Conservation (phyloP, 768 basidiomycete species). For the Cubamyces lactineus region DNA sequence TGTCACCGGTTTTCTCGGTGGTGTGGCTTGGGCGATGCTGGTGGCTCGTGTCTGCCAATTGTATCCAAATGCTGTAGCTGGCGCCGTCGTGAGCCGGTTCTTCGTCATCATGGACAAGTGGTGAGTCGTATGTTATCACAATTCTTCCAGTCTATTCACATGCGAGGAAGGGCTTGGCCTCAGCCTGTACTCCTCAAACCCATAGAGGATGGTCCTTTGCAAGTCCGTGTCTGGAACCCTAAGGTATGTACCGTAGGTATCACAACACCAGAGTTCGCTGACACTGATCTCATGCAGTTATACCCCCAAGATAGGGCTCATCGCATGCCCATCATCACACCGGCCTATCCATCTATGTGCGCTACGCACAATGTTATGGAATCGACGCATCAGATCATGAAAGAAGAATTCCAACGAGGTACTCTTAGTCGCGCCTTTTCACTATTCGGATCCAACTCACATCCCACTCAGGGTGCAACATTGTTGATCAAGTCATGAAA, state of each 20-base stretch:
- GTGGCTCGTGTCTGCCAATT: slow-evolving; percentile 98
- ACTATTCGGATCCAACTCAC: slow-evolving; percentile 11
- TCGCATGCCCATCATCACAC: slow-evolving; percentile 99
- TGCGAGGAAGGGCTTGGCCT: slow-evolving; percentile 85
- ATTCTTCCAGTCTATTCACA: background rate
- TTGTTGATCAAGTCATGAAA: slow-evolving; percentile 90
- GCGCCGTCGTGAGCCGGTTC: slow-evolving; percentile 95
- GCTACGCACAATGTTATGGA: slow-evolving; percentile 96
- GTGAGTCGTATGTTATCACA: slow-evolving; percentile 46
- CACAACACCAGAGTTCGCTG: background rate
- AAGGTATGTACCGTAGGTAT: slow-evolving; percentile 52
- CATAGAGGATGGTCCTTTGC: slow-evolving; percentile 93
- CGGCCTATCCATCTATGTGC: slow-evolving; percentile 99
- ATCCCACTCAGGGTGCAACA: slow-evolving; percentile 70
- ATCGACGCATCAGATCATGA: slow-evolving; percentile 95
- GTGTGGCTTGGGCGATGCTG: slow-evolving; percentile 98
- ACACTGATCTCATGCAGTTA: slow-evolving; percentile 49
- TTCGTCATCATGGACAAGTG: slow-evolving; percentile 99
- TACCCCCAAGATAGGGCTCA: slow-evolving; percentile 92
- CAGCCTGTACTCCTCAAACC: slow-evolving; percentile 95
- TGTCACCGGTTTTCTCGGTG: slow-evolving; percentile 96
- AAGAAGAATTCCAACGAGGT: slow-evolving; percentile 94
- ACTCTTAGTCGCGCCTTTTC: background rate
- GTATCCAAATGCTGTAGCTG: slow-evolving; percentile 93
- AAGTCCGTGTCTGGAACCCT: slow-evolving; percentile 98